Evolutionary conservation across 2,329 filamentous ascomycete genomes (phyloP), one percentile per base, ranked within the genome.

Genomic region (Diaporthe batatas): DNA sequence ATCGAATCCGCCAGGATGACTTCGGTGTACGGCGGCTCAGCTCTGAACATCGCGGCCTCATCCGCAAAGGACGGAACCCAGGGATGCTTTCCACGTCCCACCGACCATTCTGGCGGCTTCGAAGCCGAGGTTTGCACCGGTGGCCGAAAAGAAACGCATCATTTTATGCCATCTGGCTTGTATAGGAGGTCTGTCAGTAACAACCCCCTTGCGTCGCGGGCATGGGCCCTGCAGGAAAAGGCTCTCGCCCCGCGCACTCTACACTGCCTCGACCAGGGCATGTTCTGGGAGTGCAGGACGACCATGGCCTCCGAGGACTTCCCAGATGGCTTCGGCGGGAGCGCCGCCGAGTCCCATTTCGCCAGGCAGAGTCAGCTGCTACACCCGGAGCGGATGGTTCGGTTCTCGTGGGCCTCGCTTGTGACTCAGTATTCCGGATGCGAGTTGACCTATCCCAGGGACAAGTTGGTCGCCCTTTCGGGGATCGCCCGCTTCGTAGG

Each of bases 281-380:
- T 58, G 6, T 58, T 39, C 12, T 58, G 34, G 55, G 55, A 58
- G 55, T 58, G 55, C 18, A 39, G 55, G 34, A 58, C 55, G 3
- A n/a, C 21, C 29, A 58, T 34, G 25, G 55, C 55, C 7, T 39
- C 55, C 0, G 55, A 58, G 5, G 32, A 36, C 34, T 39, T 58
- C 34, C 55, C 55, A 2, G 21, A 58, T 39, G 55, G 55, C 21
- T 58, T 58, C 21, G n/a, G 8, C 4, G 6, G 18, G 7, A 47
- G 44, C 21, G 44, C 18, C 44, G 44, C 44, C 8, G n/a, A 1
- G 23, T 4, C 42, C 5, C 21, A 21, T n/a, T n/a, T n/a, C n/a
- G n/a, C n/a, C n/a, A n/a, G n/a, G n/a, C n/a, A n/a, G n/a, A n/a
- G n/a, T n/a, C n/a, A n/a, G n/a, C n/a, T n/a, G n/a, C n/a, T n/a